A percentile compares a stretch with the other conserved stretches of the same genome.
phyloP scores from a whole-genome alignment of 768 basidiomycete species.

The Pholiota microspora region DNA sequence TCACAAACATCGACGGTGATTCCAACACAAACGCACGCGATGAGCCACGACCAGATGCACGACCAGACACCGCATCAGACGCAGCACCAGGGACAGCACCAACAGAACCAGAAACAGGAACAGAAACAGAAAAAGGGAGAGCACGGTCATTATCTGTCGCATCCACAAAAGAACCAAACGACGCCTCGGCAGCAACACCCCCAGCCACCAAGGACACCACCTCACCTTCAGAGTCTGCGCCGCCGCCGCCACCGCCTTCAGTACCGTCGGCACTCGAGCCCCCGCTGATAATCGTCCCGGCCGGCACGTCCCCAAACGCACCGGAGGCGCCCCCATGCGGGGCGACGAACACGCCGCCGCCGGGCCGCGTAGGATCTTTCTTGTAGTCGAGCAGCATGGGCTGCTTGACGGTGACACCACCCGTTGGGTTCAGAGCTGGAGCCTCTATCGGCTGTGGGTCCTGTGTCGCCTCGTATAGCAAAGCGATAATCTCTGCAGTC shows the following conservation, averaged over 20 bases:
- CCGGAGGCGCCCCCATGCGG: conserved; percentile 51
- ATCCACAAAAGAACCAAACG: conserved; percentile 25
- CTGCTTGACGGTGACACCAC: conserved; percentile 60
- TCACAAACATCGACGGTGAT: conserved; percentile 34
- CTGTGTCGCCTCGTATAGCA: conserved; percentile 93
- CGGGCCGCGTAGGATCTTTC: conserved; percentile 77
- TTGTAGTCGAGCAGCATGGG: conserved; percentile 64
- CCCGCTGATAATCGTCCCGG: conserved; percentile 51
- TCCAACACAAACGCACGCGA: conserved; percentile 27
- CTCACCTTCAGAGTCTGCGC: conserved; percentile 46
- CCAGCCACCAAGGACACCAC: conserved; percentile 26
- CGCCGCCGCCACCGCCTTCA: conserved; percentile 29
- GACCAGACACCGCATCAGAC: too few species aligned
- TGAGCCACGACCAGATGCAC: neutral
- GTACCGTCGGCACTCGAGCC: conserved; percentile 44
- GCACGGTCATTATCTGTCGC: conserved; percentile 34
- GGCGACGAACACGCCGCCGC: conserved; percentile 85
- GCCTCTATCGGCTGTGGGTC: conserved; percentile 56
- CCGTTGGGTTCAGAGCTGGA: conserved; percentile 75
- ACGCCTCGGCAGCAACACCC: conserved; percentile 22
- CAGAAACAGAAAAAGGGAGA: neutral
- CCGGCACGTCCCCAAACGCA: conserved; percentile 53
- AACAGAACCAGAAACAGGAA: too few species aligned
- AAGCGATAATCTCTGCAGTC: conserved; percentile 90
- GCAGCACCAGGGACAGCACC: too few species aligned